Evolutionary conservation across 306 rosid species (phyloP).

Genomic region (Comarum palustre): DNA sequence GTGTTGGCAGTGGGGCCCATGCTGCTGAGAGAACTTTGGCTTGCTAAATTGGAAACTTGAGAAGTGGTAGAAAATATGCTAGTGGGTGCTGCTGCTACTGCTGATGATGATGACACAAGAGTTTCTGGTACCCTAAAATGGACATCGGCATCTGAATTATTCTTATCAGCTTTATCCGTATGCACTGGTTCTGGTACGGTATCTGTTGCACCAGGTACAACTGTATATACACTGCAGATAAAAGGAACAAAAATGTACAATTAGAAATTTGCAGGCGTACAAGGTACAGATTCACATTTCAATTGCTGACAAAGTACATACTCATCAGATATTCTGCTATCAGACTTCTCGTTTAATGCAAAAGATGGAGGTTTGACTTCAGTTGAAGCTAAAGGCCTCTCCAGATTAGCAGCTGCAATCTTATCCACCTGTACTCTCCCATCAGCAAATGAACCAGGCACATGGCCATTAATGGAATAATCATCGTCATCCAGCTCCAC

Average conservation of each 20-base stretch:
- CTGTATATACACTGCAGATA: constrained; percentile 48
- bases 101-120: constrained; percentile 38
- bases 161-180: constrained; percentile 39
- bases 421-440: constrained; percentile 34
- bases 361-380: constrained; percentile 29
- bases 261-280: not conserved
- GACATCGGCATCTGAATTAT: constrained; percentile 31
- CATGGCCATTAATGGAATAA: constrained; percentile 41
- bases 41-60: constrained; percentile 28
- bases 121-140: constrained; percentile 37
- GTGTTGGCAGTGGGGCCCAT: constrained; percentile 25
- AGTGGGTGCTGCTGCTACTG: constrained; percentile 32
- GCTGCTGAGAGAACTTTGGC: constrained; percentile 41
- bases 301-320: constrained; percentile 26
- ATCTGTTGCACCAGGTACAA: constrained; percentile 28
- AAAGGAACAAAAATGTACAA: not conserved
- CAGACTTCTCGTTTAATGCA: constrained; percentile 28
- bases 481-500: constrained; percentile 71
- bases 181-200: constrained; percentile 30
- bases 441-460: constrained; percentile 30
- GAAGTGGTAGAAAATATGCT: constrained; percentile 33
- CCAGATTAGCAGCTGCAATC: constrained; percentile 28
- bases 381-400: constrained; percentile 33
- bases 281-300: not conserved
- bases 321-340: constrained; percentile 25